These are phyloP conservation scores for Fusarium dimerum DNA, from an alignment of 2,329 filamentous ascomycete genomes.

Conservation along the genomic window DNA sequence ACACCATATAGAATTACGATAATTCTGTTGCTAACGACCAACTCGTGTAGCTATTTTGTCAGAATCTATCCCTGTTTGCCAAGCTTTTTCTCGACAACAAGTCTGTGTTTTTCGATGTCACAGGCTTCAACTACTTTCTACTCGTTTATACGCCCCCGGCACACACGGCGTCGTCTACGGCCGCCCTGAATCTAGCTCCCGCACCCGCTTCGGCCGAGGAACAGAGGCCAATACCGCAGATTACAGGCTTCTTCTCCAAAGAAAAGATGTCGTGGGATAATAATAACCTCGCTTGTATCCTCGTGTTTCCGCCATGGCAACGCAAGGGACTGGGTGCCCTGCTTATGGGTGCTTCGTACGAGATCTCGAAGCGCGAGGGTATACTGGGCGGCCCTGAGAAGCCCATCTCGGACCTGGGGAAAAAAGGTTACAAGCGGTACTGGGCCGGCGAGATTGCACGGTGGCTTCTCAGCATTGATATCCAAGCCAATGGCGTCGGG, in stretches of 20 bases:
- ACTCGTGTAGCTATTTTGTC: slow-evolving; percentile 71
- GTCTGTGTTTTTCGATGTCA: slow-evolving; percentile 96
- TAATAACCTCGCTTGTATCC: slow-evolving; percentile 95
- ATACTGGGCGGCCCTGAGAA: slow-evolving; percentile 91
- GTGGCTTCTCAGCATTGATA: slow-evolving; percentile 54
- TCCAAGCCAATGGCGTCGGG: slow-evolving; percentile 32
- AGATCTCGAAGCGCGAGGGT: slow-evolving; percentile 80
- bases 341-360: slow-evolving; percentile 91
- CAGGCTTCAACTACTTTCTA: slow-evolving; percentile 91
- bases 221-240: slow-evolving; percentile 43
- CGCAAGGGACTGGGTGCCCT: slow-evolving; percentile 84
- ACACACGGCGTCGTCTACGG: slow-evolving; percentile 16
- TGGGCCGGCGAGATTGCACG: slow-evolving; percentile 84
- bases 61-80: slow-evolving; percentile 93
- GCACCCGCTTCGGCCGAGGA: slow-evolving; percentile 3
- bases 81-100: slow-evolving; percentile 99
- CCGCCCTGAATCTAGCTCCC: background rate
- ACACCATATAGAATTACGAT: background rate
- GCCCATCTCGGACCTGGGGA: slow-evolving; percentile 83
- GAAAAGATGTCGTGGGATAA: slow-evolving; percentile 99
- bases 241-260: slow-evolving; percentile 97
- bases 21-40: slow-evolving; percentile 7
- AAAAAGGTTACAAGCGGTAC: slow-evolving; percentile 78
- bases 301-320: slow-evolving; percentile 95
- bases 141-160: slow-evolving; percentile 68